Base-by-base conservation (phyloP, 768 basidiomycete genomes). In the Suillus fuscotomentosus region DNA sequence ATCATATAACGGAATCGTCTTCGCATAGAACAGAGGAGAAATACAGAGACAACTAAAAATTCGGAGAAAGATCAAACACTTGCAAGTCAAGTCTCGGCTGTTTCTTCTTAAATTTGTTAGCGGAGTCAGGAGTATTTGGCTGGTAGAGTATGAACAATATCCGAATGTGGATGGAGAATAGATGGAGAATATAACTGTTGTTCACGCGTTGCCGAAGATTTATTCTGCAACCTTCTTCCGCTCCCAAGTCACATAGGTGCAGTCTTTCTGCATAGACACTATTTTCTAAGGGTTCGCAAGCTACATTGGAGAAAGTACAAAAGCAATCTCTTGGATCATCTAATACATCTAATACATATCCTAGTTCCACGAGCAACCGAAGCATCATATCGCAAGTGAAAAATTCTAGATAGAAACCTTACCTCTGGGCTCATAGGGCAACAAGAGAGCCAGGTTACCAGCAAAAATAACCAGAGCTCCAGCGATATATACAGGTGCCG, bases 351-450 rank as follows among this genome's bases (percentile, higher is more conserved):
- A 27, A 6, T 10, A 22, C 7, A 38, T 8, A 41, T 17, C 17
- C 24, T 41, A 27, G 56, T 57, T 41, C 39, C 15, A 39, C 38
- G 1, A 57, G 22, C 14, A 41, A 11, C 39, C 22, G 22, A 56
- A 39, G 27, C 22, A 9, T 10, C 15, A 39, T 39, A 41, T 57
- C 2, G 4, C 7, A 24, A 9, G 24, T 5, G 9, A 24, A 57
- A 39, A 57, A 24, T 9, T 66, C 71, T 79, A 91, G 71, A 90
- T 84, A 56, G 88, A 87, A 38, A 86, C 87, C 69, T 84, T 88
- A n/a, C 91, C 91, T 69, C 86, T 77, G 0, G 90, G 87, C 73
- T 93, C 90, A 66, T 87, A 92, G 0, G 91, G 92, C 22, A 94
- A 75, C 0, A 89, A 69, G 39, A 91, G 71, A 1, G 88, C 83